These are phyloP conservation scores for Diaporthe batatas DNA, from an alignment of 2,329 filamentous ascomycete genomes.

Conservation along the genomic window DNA sequence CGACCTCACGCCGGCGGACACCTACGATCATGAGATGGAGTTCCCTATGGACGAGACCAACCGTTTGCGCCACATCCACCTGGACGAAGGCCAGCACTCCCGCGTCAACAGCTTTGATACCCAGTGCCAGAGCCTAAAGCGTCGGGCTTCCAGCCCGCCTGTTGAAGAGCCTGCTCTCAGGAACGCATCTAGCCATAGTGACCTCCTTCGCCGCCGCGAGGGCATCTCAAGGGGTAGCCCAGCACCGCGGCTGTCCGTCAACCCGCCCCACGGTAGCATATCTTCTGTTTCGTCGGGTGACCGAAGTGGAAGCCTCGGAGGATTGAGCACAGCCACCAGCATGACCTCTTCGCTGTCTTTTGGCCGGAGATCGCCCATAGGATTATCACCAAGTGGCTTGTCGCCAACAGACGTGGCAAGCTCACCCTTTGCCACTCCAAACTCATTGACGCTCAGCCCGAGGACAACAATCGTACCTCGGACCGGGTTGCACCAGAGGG, in stretches of 20 bases:
- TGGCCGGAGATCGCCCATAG: constrained; percentile 61
- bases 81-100: constrained; percentile 55
- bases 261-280: constrained; percentile 56
- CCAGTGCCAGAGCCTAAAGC: constrained; percentile 64
- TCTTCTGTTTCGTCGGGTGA: constrained; percentile 60
- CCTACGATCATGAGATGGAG: constrained; percentile 62
- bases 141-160: constrained; percentile 68
- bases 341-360: constrained; percentile 59
- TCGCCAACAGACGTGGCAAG: constrained; percentile 60
- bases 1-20: constrained; percentile 60
- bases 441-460: constrained; percentile 64
- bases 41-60: constrained; percentile 61
- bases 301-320: constrained; percentile 63
- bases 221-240: constrained; percentile 65
- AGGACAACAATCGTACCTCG: constrained; percentile 58
- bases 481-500: constrained; percentile 59
- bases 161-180: constrained; percentile 60
- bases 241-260: constrained; percentile 61
- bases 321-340: constrained; percentile 58
- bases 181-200: constrained; percentile 55
- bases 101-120: constrained; percentile 49
- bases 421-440: constrained; percentile 64
- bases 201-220: constrained; percentile 63
- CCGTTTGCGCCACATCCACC: constrained; percentile 57
- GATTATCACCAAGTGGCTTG: constrained; percentile 61